A percentile compares a stretch with the other conserved stretches of the same genome.
These are phyloP conservation scores for Paraphoma chrysanthemicola DNA, from an alignment of 2,329 filamentous ascomycete genomes.

Conservation along the genomic window DNA sequence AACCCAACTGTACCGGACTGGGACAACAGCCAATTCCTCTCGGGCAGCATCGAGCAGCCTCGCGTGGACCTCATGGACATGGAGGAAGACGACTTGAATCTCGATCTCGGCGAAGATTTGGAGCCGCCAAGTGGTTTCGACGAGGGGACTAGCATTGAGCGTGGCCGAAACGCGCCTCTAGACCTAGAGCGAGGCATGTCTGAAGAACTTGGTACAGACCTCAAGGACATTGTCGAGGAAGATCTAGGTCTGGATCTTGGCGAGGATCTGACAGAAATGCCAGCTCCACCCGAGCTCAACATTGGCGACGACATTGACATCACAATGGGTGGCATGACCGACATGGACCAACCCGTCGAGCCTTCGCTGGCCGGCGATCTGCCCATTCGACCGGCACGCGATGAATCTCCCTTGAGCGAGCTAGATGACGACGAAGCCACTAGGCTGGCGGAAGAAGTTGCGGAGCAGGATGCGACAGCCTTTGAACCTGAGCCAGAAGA, in stretches of 20 bases:
- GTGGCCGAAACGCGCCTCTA: slow-evolving; percentile 83
- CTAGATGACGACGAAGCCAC: slow-evolving; percentile 59
- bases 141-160: slow-evolving; percentile 73
- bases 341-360: slow-evolving; percentile 46
- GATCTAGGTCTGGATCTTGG: slow-evolving; percentile 55
- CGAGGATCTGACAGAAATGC: slow-evolving; percentile 38
- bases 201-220: slow-evolving; percentile 47
- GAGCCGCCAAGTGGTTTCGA: slow-evolving; percentile 33
- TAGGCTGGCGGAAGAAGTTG: slow-evolving; percentile 70
- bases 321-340: slow-evolving; percentile 57
- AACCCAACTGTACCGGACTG: slow-evolving; percentile 61
- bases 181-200: slow-evolving; percentile 58
- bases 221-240: slow-evolving; percentile 62
- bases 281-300: slow-evolving; percentile 29
- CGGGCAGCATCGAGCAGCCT: slow-evolving; percentile 66
- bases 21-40: slow-evolving; percentile 78
- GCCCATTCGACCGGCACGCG: slow-evolving; percentile 50
- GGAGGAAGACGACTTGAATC: slow-evolving; percentile 58
- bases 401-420: slow-evolving; percentile 63
- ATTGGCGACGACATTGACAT: slow-evolving; percentile 48
- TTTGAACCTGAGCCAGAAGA: slow-evolving; percentile 60
- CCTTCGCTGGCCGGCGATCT: slow-evolving; percentile 56
- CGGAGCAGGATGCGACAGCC: slow-evolving; percentile 45
- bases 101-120: slow-evolving; percentile 68
- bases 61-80: slow-evolving; percentile 55